Evolutionary conservation across 2,329 filamentous ascomycete genomes (phyloP), one percentile per base, ranked within the genome.

Genomic region (Colletotrichum aenigma): DNA sequence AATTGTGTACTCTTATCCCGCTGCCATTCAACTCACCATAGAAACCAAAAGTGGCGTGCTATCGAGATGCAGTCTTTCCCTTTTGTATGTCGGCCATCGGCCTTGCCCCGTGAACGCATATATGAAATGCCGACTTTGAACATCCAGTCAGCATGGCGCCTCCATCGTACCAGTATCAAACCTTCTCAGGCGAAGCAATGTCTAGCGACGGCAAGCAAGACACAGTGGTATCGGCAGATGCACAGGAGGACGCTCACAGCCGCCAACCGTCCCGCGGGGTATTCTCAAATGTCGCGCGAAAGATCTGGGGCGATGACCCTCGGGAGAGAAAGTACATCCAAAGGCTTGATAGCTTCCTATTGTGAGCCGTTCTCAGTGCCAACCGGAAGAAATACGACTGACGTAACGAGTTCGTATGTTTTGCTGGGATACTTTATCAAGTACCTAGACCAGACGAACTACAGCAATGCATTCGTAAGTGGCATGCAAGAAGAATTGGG

Each of bases 371-470:
- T 18, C 56, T 4, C 6, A 4, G 0, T 16, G 12, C 21, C n/a
- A 56, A 6, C 1, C 3, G 26, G 13, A 4, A 24, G 24, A 60
- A 15, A 30, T 18, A 1, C 56, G 24, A n/a, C 6, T 61, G 56
- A 61, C 56, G 0, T 32, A 28, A 32, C 10, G 7, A 73, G 70
- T 30, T 66, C 70, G 4, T 69, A 66, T n/a, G 71, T 71, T 18
- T 36, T 68, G n/a, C 18, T 74, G 12, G 67, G 71, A 9, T 70
- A 71, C 4, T 74, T 74, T 1, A 74, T 71, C 67, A 74, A 82
- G 73, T 80, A 80, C 43, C 72, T 82, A 13, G 80, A 82, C 66
- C 79, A 81, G 34, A 73, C 80, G 30, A 85, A 85, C 52, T 80
- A 85, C 12, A 80, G 70, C 56, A 82, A 80, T 72, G 78, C 78